Evolutionary conservation across 2,329 filamentous ascomycete genomes (phyloP).

Genomic region (Microascus cirrosus): DNA sequence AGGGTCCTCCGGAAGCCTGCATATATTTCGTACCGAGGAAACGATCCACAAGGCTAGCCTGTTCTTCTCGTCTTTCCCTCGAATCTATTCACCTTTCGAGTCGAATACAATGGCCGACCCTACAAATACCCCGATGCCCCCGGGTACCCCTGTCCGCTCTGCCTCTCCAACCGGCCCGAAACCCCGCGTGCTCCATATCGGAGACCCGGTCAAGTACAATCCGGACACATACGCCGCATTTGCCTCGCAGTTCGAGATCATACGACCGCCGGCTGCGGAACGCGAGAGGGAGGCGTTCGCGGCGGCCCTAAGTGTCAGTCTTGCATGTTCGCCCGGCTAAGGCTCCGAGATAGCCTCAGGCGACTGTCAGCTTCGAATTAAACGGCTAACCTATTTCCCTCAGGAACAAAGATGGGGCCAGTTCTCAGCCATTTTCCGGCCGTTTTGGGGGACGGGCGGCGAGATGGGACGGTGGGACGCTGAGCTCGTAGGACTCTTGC

Average conservation of each 20-base stretch:
- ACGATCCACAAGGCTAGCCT: not conserved
- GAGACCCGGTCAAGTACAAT: slow-evolving; percentile 48
- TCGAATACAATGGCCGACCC: slow-evolving; percentile 29
- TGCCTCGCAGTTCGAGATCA: slow-evolving; percentile 30
- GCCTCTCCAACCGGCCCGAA: slow-evolving; percentile 19
- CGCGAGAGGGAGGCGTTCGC: slow-evolving; percentile 38
- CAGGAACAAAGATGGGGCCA: slow-evolving; percentile 33
- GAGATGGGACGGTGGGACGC: slow-evolving; percentile 56
- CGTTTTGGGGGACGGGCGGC: slow-evolving; percentile 52
- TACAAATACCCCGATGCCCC: slow-evolving; percentile 32
- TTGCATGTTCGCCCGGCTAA: too few species aligned
- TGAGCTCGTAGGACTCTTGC: slow-evolving; percentile 46
- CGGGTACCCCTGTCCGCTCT: slow-evolving; percentile 16
- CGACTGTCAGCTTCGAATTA: too few species aligned
- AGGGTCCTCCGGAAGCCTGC: not conserved
- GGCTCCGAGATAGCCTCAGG: too few species aligned
- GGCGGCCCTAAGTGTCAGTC: slow-evolving; percentile 32
- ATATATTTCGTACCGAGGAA: not conserved
- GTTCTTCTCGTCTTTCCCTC: too few species aligned
- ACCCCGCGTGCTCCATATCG: slow-evolving; percentile 61
- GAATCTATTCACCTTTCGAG: too few species aligned
- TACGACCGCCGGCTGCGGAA: slow-evolving; percentile 38
- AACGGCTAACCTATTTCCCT: too few species aligned
- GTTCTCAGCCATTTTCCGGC: slow-evolving; percentile 44
- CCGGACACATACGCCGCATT: slow-evolving; percentile 32